A percentile compares a stretch with the other conserved stretches of the same genome.
These are phyloP conservation scores for Arthromyces matolae DNA, from an alignment of 768 basidiomycete genomes.

Conservation along the genomic window DNA sequence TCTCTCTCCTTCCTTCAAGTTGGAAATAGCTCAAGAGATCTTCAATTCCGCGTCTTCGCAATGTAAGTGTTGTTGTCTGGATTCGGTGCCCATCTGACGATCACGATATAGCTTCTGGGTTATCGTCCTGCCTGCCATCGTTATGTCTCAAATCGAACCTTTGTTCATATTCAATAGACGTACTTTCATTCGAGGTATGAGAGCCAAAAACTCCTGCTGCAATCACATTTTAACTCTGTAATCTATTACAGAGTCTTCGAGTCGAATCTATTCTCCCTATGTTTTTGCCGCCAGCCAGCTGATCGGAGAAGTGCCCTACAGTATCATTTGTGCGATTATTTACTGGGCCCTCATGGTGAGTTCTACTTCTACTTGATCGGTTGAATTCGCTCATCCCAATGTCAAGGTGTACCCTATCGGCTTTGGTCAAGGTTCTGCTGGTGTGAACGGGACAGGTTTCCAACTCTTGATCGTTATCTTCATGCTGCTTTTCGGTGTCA, in stretches of 20 bases:
- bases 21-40: constrained; percentile 55
- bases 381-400: background rate
- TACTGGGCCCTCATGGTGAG: constrained; percentile 76
- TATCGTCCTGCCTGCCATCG: constrained; percentile 63
- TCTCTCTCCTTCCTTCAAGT: constrained; percentile 79
- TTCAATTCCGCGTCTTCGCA: constrained; percentile 80
- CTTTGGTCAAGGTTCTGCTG: constrained; percentile 60
- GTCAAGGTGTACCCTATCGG: constrained; percentile 60
- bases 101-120: constrained; percentile 54
- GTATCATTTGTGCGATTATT: constrained; percentile 59
- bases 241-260: constrained; percentile 56
- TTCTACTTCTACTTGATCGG: background rate
- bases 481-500: constrained; percentile 62
- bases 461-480: constrained; percentile 67
- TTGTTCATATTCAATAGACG: constrained; percentile 73
- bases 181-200: constrained; percentile 34
- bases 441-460: constrained; percentile 64
- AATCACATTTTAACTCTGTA: background rate
- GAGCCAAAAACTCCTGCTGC: constrained; percentile 1
- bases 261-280: constrained; percentile 81
- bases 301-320: constrained; percentile 77
- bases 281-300: constrained; percentile 85
- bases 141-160: constrained; percentile 81
- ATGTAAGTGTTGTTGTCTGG: constrained; percentile 43
- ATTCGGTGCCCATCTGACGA: background rate